Conservation (phyloP, 192 early-diverging fungal species). For the Entomortierella lignicola region DNA sequence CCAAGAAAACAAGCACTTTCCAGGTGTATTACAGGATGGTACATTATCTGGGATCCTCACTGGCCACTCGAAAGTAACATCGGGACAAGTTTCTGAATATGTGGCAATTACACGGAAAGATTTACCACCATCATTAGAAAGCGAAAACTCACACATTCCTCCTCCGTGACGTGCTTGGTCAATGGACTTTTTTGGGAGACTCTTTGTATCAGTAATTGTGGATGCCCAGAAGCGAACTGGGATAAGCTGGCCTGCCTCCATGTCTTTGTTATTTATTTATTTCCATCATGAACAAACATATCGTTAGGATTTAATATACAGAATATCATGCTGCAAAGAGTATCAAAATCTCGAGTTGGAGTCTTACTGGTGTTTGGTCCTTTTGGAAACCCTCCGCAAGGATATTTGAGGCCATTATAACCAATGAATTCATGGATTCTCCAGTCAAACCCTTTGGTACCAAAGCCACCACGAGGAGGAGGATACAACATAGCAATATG, state of each 20-base stretch:
- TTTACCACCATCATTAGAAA: constrained; percentile 71
- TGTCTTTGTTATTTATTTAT: constrained; percentile 1
- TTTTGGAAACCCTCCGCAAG: constrained; percentile 28
- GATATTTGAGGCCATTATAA: constrained; percentile 28
- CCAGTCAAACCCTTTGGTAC: constrained; percentile 28
- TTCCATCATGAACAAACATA: neutral
- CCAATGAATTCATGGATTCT: constrained; percentile 35
- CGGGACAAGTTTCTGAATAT: constrained; percentile 57
- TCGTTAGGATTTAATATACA: too few species aligned
- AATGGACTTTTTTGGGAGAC: constrained; percentile 24
- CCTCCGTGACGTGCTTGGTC: constrained; percentile 69
- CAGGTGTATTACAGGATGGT: constrained; percentile 39
- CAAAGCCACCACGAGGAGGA: constrained; percentile 28
- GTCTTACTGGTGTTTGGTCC: constrained; percentile 28
- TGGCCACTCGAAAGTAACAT: constrained; percentile 47
- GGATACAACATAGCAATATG: constrained; percentile 45
- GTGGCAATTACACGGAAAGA: constrained; percentile 57
- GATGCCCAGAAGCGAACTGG: constrained; percentile 59
- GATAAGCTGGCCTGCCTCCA: constrained; percentile 64
- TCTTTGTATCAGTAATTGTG: neutral
- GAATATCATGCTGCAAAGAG: neutral
- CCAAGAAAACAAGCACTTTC: constrained; percentile 45
- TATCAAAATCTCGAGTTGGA: neutral
- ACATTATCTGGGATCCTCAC: constrained; percentile 54
- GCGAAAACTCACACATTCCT: constrained; percentile 76